Evolutionary conservation across 1,139 yeast genomes (phyloP).

Genomic region (Blastobotrys serpentis): DNA sequence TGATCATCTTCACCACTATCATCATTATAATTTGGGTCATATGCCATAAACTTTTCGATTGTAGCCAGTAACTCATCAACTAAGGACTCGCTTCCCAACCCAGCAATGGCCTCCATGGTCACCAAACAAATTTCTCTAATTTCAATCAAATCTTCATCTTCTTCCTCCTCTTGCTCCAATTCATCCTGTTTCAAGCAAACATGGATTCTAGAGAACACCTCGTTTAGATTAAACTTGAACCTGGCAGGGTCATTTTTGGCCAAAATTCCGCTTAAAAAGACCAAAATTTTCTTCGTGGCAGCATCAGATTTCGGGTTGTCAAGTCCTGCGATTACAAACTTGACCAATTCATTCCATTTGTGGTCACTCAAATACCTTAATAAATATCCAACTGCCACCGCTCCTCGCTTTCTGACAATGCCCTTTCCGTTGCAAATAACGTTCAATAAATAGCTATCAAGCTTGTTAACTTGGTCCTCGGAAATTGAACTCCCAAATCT

Average conservation of each 20-base stretch:
- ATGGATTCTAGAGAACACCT: conserved; percentile 28
- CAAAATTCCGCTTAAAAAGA: conserved; percentile 33
- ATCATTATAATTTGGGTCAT: conserved; percentile 56
- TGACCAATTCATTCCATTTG: conserved; percentile 32
- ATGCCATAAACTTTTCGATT: conserved; percentile 47
- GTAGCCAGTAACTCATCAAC: conserved; percentile 40
- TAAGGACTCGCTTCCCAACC: conserved; percentile 30
- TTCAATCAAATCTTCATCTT: conserved; percentile 31
- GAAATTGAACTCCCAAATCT: conserved; percentile 53
- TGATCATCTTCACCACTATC: conserved; percentile 25
- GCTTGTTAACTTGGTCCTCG: conserved; percentile 42
- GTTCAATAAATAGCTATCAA: conserved; percentile 35
- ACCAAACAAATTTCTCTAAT: conserved; percentile 36
- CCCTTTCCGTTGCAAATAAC: conserved; percentile 32
- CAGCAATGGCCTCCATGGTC: conserved; percentile 34
- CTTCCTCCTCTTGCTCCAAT: conserved; percentile 19
- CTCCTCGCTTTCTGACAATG: conserved; percentile 42
- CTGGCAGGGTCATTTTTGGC: conserved; percentile 33
- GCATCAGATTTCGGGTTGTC: conserved; percentile 15
- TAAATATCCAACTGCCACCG: conserved; percentile 54
- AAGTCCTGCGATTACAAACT: conserved; percentile 26
- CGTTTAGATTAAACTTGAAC: conserved; percentile 27
- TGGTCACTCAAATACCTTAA: conserved; percentile 39
- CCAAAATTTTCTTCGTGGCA: conserved; percentile 23
- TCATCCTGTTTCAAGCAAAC: conserved; percentile 26